Percentiles rank a stretch among this genome's conserved stretches.
Evolutionary conservation across 2,329 filamentous ascomycete genomes (phyloP).

Genomic region (Beauveria rudraprayagi): DNA sequence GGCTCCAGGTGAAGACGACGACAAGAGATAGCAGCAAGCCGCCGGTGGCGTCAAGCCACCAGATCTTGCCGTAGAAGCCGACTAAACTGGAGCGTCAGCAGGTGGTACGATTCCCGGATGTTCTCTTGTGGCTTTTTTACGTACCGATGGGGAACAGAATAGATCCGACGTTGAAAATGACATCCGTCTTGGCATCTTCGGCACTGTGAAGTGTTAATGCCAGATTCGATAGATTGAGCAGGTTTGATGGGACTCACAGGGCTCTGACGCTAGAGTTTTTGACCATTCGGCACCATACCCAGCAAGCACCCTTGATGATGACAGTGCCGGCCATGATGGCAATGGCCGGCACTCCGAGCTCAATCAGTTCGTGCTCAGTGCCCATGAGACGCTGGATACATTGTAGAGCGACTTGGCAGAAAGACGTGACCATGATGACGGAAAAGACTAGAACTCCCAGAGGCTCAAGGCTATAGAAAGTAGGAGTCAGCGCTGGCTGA

Average conservation of each 20-base stretch:
- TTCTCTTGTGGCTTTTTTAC: constrained; percentile 15
- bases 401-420: constrained; percentile 68
- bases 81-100: constrained; percentile 29
- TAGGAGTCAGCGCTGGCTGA: constrained; percentile 13
- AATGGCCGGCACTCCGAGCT: constrained; percentile 64
- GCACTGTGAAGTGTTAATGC: constrained; percentile 25
- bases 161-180: constrained; percentile 84
- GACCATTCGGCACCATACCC: constrained; percentile 81
- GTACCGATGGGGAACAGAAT: constrained; percentile 73
- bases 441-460: constrained; percentile 76
- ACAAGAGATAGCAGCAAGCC: constrained; percentile 70
- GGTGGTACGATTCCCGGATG: background rate
- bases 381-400: constrained; percentile 57
- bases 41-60: constrained; percentile 78
- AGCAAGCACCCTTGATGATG: constrained; percentile 72
- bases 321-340: constrained; percentile 76
- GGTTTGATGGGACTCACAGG: constrained; percentile 37
- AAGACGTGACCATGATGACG: constrained; percentile 79
- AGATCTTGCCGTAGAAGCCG: constrained; percentile 66
- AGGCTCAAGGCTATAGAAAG: constrained; percentile 54
- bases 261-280: constrained; percentile 82
- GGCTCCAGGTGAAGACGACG: constrained; percentile 73
- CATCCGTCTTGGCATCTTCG: constrained; percentile 57
- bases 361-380: constrained; percentile 58
- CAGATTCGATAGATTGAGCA: constrained; percentile 10